Base-by-base conservation (phyloP, 352 stramenopile genomes). In the Phytophthora pisi region DNA sequence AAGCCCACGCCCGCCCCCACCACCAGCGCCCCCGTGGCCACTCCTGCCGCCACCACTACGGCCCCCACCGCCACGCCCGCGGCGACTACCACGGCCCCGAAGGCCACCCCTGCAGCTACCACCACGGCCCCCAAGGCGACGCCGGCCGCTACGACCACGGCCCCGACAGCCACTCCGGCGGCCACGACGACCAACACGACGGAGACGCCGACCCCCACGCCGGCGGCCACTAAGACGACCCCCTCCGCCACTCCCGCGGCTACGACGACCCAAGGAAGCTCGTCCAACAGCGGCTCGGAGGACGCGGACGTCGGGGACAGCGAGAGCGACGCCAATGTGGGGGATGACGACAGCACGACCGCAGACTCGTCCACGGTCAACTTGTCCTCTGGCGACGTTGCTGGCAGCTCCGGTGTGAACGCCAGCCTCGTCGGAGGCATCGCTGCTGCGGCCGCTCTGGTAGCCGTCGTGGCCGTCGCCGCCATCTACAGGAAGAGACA, bases 1-100 rank as follows among this genome's bases (percentile, higher is more conserved):
- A 52, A 6, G 24, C 71, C 75, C 3, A 79, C 71, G 30, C 75
- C 75, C 2, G 70, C 71, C 5, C 64, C 66, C 0, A 78, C 75
- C 69, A 4, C 46, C 67, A 18, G 57, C 63, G 11, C 58, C 57
- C 6, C 72, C 64, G 10, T 45, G 38, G 40, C 71, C 4, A 61
- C 61, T 1, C 57, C 67, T 0, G 58, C 71, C 4, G 40, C 71
- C 5, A 67, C 71, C 10, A 67, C 67, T 0, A 57, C 66, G 10
- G 61, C 68, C 4, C 63, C 72, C 0, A 63, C 18, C 7, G 51
- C 64, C 1, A 68, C 68, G 0, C 45, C 62, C 0, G 47, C 62
- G 3, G 30, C 66, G n/a, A 59, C 68, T 6, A 69, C 68, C 0
- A 53, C 62, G 0, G 58, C 62, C 0, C 55, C 67, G 0, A 57